Base-by-base conservation (phyloP, 2,329 filamentous ascomycete species). In the Trichoderma arundinaceum region DNA sequence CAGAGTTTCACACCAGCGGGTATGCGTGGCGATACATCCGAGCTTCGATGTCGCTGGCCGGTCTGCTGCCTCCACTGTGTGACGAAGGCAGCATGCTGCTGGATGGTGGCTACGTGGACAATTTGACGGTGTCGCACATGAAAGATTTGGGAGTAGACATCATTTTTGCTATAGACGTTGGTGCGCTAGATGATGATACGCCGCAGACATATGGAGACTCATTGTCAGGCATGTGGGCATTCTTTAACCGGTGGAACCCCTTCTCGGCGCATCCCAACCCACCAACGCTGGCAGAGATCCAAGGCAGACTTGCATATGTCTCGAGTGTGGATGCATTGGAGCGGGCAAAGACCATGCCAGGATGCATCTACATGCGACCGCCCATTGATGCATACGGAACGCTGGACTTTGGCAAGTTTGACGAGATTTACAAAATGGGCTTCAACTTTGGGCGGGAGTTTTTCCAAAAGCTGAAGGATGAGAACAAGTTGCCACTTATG, bases 1-100 rank as follows among this genome's bases (percentile, higher is more conserved):
- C 88, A 3, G 95, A 99, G 76, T 94, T 96, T 70, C 95, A 99
- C 78, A 97, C 93, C 0, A 95, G 91, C 67, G 95, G 95, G 13
- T 99, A 99, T 74, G 94, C 95, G 0, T 99, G 95, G 95, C 88
- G 96, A 48, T 99, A 99, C 73, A 92, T 99, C 28, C 87, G 95
- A 52, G 95, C 95, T 0, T 97, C 93, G 10, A 99, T 99, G 95
- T 96, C 94, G 1, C 85, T 99, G 4, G 95, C 95, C 0, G 95
- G 96, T 2, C 80, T 99, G 9, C 82, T 99, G 7, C 96, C 96
- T 12, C 95, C 95, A 0, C 86, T 99, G 19, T 99, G 95, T 73
- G 95, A 99, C 74, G 94, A 99, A 73, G 95, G 96, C 28, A 94
- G 90, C 80, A 96, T 99, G 93, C 84, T 99, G 1, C 85, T 99